Base-by-base conservation (phyloP, 176 grass and related monocot species). In the Coix lacrymajobi region DNA sequence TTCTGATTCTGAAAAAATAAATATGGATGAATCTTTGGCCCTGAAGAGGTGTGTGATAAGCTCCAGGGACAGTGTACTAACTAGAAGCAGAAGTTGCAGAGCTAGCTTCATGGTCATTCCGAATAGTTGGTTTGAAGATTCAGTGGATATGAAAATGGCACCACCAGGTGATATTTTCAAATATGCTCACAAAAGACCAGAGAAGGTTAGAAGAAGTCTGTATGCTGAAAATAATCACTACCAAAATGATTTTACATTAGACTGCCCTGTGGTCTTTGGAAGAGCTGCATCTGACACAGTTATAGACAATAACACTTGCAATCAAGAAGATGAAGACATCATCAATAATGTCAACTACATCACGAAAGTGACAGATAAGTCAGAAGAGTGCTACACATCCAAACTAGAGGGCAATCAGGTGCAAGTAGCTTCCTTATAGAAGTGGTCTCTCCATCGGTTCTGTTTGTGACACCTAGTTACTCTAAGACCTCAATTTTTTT, bases 31-130 rank as follows among this genome's bases (percentile, higher is more conserved):
- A 86, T 82, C 81, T 71, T 39, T 89, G 57, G 45, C 68, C 29
- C 79, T 75, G 30, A 68, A 83, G 74, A 89, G 87, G 73, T 81
- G 88, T 79, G 70, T 79, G 12, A 56, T 77, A 32, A 91, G 77
- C 75, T 89, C 87, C 38, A 87, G 62, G 39, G 89, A 88, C 2
- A 68, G 32, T 45, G 82, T 68, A 39, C 31, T 96, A 30, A 87
- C 73, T 26, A 94, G 89, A 84, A 94, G 89, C 44, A 96, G 51
- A 74, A 99, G 93, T 81, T 99, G 96, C 89, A 92, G 71, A 72
- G 89, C 93, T 69, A 95, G 83, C 45, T 81, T 96, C 85, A 96
- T 92, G 91, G 48, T 87, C 61, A 87, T 82, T 70, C 92, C 91
- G 11, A 88, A 84, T 58, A 92, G 81, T 54, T 90, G 85, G 82